These are phyloP conservation scores for Irpex rosettiformis DNA, from an alignment of 1,284 basidiomycete species.

Conservation along the genomic window DNA sequence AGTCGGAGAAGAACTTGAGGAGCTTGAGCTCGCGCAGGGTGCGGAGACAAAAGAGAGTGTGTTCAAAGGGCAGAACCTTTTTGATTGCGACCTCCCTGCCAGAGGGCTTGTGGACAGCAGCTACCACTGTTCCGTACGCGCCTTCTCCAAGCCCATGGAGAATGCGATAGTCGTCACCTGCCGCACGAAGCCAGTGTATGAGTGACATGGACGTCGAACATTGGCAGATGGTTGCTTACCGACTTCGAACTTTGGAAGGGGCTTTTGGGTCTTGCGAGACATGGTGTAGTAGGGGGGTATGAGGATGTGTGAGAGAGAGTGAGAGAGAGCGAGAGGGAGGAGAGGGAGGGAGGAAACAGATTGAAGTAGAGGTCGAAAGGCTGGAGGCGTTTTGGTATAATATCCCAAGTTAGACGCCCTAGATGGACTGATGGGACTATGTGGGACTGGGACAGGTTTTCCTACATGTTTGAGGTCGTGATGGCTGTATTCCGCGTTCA, in stretches of 20 bases:
- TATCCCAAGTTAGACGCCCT: constrained; percentile 2
- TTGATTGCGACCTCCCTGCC: constrained; percentile 74
- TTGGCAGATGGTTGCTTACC: constrained; percentile 36
- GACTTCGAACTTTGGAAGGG: constrained; percentile 65
- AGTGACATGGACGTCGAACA: not conserved
- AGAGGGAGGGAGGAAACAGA: constrained; percentile 15
- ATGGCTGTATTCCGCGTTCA: constrained; percentile 3
- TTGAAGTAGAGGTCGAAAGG: constrained; percentile 5
- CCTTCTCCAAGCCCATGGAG: constrained; percentile 77
- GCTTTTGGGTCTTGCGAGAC: constrained; percentile 33
- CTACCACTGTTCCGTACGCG: constrained; percentile 70
- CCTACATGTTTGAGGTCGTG: constrained; percentile 12
- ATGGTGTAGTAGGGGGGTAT: constrained; percentile 15
- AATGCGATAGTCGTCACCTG: constrained; percentile 73
- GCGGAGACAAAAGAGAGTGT: constrained; percentile 75
- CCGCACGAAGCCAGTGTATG: constrained; percentile 1
- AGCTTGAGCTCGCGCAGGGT: constrained; percentile 80
- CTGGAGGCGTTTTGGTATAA: not conserved
- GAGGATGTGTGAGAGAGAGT: constrained; percentile 5
- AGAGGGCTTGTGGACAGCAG: constrained; percentile 63
- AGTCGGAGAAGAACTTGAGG: constrained; percentile 80
- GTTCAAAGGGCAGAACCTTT: constrained; percentile 84
- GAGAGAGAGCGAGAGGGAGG: constrained; percentile 7
- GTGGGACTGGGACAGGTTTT: constrained; percentile 5
- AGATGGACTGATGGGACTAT: constrained; percentile 1